These are phyloP conservation scores for Chiua sp. DNA, from an alignment of 1,284 basidiomycete species.

Conservation along the genomic window DNA sequence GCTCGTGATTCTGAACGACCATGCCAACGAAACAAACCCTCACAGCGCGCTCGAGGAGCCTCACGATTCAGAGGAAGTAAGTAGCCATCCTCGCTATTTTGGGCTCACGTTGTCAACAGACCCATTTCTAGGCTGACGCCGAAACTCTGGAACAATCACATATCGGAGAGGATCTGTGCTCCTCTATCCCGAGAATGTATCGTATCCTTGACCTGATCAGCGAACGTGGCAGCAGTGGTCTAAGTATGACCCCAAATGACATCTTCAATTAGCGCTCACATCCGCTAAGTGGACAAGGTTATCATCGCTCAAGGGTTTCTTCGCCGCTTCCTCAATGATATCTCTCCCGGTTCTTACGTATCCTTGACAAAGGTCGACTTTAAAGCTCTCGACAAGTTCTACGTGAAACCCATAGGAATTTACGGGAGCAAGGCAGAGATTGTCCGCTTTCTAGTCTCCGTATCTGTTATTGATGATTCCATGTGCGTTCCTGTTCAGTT, in stretches of 20 bases:
- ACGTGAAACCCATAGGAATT: constrained; percentile 54
- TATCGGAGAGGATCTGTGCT: constrained; percentile 33
- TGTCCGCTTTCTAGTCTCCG: constrained; percentile 45
- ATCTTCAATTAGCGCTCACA: constrained; percentile 4
- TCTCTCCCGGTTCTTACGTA: constrained; percentile 52
- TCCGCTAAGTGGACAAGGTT: constrained; percentile 57
- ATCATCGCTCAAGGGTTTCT: constrained; percentile 58
- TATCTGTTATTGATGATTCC: constrained; percentile 41
- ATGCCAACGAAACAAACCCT: constrained; percentile 6
- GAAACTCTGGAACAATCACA: constrained; percentile 9
- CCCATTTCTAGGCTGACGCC: constrained; percentile 17
- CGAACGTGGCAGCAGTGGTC: constrained; percentile 55
- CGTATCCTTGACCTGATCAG: constrained; percentile 60
- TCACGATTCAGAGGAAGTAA: constrained; percentile 25
- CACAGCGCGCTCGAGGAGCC: too few relatives aligned
- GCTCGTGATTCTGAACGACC: constrained; percentile 14
- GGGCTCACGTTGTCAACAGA: neutral
- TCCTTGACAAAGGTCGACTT: constrained; percentile 62
- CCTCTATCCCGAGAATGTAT: constrained; percentile 48
- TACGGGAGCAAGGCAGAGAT: constrained; percentile 60
- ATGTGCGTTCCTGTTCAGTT: constrained; percentile 36
- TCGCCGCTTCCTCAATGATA: constrained; percentile 48
- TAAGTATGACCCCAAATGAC: constrained; percentile 42
- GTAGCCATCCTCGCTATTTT: neutral
- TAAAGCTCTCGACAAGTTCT: constrained; percentile 48